Conservation (phyloP, 2,329 filamentous ascomycete species). For the Hypoxylon sp. region DNA sequence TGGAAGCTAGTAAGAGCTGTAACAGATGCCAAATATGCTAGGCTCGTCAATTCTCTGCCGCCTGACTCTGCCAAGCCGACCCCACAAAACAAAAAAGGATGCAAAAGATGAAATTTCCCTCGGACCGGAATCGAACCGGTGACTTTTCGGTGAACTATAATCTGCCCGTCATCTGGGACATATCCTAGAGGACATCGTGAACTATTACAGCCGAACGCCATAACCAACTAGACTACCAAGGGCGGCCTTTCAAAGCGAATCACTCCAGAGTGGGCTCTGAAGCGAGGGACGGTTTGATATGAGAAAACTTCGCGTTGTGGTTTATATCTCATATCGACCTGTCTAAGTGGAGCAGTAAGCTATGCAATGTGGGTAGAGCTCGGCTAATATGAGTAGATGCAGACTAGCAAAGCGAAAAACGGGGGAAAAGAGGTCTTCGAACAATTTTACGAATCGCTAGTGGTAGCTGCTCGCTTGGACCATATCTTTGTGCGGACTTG, state of each 20-base stretch:
- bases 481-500: neutral
- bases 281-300: conserved; percentile 1
- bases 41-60: neutral
- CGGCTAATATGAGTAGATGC: neutral
- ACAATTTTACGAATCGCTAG: neutral
- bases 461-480: neutral
- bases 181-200: neutral
- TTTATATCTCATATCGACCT: neutral
- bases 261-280: neutral
- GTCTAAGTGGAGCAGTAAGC: conserved; percentile 4
- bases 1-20: neutral
- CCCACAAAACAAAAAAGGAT: neutral
- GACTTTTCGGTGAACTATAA: conserved; percentile 42
- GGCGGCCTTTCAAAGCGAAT: conserved; percentile 2
- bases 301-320: neutral
- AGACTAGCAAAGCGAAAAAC: neutral
- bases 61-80: neutral
- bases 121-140: conserved; percentile 43
- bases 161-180: neutral
- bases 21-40: neutral
- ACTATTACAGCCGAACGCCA: conserved; percentile 41
- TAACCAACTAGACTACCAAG: conserved; percentile 43
- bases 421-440: neutral
- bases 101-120: conserved; percentile 28
- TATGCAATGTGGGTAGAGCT: neutral